Conservation (phyloP, 192 early-diverging fungal genomes). For the Gonapodya prolifera region DNA sequence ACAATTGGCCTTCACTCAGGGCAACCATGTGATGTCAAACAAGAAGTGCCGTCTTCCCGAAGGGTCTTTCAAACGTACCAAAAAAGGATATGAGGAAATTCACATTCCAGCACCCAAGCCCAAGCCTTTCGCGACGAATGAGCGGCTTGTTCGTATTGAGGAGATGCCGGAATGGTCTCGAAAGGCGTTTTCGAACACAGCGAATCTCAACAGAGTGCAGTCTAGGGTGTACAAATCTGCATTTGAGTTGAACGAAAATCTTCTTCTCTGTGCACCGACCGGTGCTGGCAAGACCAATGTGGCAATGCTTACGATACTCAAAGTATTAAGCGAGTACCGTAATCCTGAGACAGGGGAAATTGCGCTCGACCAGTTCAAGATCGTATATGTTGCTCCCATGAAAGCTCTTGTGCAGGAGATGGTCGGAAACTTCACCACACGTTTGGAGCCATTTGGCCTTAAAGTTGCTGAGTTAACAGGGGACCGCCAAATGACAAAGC, state of each 20-base stretch:
- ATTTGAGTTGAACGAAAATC: constrained; percentile 78
- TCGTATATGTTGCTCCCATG: constrained; percentile 99
- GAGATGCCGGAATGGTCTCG: constrained; percentile 72
- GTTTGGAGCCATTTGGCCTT: constrained; percentile 66
- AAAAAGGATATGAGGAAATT: constrained; percentile 88
- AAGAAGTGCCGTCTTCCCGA: constrained; percentile 82
- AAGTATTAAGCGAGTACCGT: constrained; percentile 70
- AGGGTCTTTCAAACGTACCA: constrained; percentile 79
- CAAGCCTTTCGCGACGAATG: constrained; percentile 45
- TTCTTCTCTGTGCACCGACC: constrained; percentile 96
- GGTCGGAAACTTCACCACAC: constrained; percentile 73
- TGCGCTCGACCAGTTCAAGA: constrained; percentile 78
- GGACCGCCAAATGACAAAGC: constrained; percentile 91
- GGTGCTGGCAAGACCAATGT: constrained; percentile 98
- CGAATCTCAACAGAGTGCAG: constrained; percentile 79
- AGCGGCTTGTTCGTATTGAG: constrained; percentile 49
- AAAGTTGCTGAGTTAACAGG: constrained; percentile 95
- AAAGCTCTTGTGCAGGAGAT: constrained; percentile 98
- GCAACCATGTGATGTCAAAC: constrained; percentile 96
- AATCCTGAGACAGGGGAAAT: constrained; percentile 59
- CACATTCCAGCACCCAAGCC: constrained; percentile 81
- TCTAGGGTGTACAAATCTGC: constrained; percentile 76
- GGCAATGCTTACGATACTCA: constrained; percentile 90
- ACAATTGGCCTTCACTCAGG: constrained; percentile 75
- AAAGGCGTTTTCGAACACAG: constrained; percentile 52